Base-by-base conservation (phyloP, 257 asterid genomes). In the Jacaranda copaia region DNA sequence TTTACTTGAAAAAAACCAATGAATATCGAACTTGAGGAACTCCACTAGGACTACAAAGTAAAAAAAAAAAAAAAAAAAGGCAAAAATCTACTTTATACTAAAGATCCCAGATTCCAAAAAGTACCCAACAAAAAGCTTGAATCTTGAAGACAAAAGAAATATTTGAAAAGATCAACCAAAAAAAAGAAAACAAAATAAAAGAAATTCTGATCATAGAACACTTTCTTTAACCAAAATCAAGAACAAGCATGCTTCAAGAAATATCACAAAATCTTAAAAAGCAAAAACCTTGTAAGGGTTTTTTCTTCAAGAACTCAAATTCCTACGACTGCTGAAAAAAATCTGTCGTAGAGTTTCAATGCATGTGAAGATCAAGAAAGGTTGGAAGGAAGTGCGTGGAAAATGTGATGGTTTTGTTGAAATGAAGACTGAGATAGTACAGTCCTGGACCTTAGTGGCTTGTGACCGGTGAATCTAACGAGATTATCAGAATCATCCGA, bases 41-140 rank as follows among this genome's bases (percentile, higher is more conserved):
- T 48, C 8, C 5, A 5, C 6, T 53, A 5, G 9, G 3, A 14
- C 18, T 52, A 5, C 16, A 52, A 52, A 4, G 15, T 52, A 18
- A 18, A 52, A 12, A 8, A 3, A 5, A 52, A 52, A 14, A 3
- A 4, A 52, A 52, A 14, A 3, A 4, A 3, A 45, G 63, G 80
- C 58, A 67, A 15, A 36, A n/a, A 15, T 53, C 53, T 18, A 52
- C 63, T 67, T 81, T 83, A 57, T 56, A 7, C 66, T 40, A 25
- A 72, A 72, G 86, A 85, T 85, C 83, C 40, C 42, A 66, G 58
- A 52, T 67, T 57, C 6, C 52, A 45, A 62, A 40, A 79, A 42
- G 51, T 20, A 52, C 72, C 56, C 73, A 52, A n/a, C 36, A 74
- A 57, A 25, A 73, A 72, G 77, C 68, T 75, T 59, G 63, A 80